These are phyloP conservation scores for Neurospora sp. DNA, from an alignment of 495 filamentous ascomycete genomes.

Conservation along the genomic window DNA sequence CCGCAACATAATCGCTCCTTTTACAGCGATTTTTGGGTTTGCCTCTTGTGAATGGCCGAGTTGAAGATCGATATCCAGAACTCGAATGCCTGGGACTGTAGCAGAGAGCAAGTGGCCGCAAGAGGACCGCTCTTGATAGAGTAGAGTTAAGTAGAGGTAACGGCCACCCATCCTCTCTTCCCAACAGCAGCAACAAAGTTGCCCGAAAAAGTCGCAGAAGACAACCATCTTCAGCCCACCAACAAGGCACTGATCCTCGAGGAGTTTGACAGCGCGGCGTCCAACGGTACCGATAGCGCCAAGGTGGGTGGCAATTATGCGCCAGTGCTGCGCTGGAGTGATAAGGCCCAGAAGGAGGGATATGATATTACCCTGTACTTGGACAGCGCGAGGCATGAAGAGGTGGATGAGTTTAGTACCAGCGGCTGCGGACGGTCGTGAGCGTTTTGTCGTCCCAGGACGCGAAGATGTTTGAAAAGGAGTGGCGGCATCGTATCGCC, in stretches of 20 bases:
- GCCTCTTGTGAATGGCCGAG: no score
- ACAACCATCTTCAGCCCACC: neutral
- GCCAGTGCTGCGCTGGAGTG: slow-evolving; percentile 69
- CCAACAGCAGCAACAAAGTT: no score
- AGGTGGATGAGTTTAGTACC: slow-evolving; percentile 85
- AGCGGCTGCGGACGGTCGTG: slow-evolving; percentile 40
- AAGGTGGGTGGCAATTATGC: slow-evolving; percentile 76
- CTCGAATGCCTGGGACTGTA: no score
- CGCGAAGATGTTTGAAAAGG: neutral
- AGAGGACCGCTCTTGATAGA: no score
- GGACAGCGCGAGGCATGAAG: slow-evolving; percentile 65
- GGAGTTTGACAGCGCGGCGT: slow-evolving; percentile 63
- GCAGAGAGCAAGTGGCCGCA: no score
- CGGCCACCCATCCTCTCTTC: no score
- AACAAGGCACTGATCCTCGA: slow-evolving; percentile 62
- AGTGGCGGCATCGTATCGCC: neutral
- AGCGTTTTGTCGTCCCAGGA: neutral
- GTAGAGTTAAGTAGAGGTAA: no score
- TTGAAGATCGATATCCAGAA: no score
- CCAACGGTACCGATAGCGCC: slow-evolving; percentile 62
- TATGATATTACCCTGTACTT: slow-evolving; percentile 82
- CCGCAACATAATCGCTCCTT: no score
- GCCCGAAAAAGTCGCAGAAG: no score
- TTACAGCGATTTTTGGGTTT: no score
- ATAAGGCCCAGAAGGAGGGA: slow-evolving; percentile 57